Evolutionary conservation across 2,329 filamentous ascomycete genomes (phyloP), one percentile per base, ranked within the genome.

Genomic region (Fusarium burgessii): DNA sequence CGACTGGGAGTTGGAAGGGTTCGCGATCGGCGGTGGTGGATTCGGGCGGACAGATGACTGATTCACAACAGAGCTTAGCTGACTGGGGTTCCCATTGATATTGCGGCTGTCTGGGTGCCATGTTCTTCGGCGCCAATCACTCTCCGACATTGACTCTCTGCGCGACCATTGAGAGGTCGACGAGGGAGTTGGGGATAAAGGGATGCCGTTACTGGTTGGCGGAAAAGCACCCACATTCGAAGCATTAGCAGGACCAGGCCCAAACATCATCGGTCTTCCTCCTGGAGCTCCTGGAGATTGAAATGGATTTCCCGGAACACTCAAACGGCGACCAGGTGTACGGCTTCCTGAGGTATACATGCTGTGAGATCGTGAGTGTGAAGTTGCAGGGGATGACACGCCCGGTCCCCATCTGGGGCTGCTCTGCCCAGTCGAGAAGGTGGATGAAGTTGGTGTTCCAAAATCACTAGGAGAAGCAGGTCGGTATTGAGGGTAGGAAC

Each of bases 71-170:
- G 93, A 92, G 74, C 89, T 93, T 57, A 97, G 80, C 80, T 93
- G 95, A 17, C 91, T 92, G 18, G 88, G 87, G 51, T 91, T 89
- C 35, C 90, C 84, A 65, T 86, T 86, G 67, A 89, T 90, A 69
- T 87, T 87, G 18, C 88, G 86, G 64, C 90, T 92, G 68, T 94
- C 93, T 1, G 94, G 93, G 80, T 98, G 95, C 95, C 95, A 98
- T 5, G 95, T 98, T 57, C 94, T 89, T 68, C 95, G 87, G 70
- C 94, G 90, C 88, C 91, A 93, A 59, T 93, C 92, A 43, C 94
- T 91, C 69, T 97, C 94, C 2, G 87, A 83, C 5, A 84, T 84
- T 0, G 92, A 92, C 42, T 94, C 92, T 43, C 91, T 86, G 33
- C 91, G 84, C 7, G 88, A 86, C 80, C 89, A 91, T 11, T 85